Evolutionary conservation across 345 rosid species (phyloP), one percentile per base, ranked within the genome.

Genomic region (Rubroshorea leprosula): DNA sequence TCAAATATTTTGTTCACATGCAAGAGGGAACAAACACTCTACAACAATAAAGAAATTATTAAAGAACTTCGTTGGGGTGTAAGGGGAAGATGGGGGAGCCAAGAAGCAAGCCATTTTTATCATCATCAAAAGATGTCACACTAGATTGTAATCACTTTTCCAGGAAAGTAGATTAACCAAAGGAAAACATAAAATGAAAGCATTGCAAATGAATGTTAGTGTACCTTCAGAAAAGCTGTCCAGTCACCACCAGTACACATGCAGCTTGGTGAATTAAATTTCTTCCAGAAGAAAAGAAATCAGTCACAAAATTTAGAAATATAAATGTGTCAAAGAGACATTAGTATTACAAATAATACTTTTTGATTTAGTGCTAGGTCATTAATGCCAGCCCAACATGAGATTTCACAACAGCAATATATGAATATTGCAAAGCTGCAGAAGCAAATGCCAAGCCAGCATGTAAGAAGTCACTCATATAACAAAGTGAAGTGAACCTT

Each of bases 181-280:
- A 49, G 51, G 49, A 59, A 26, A 59, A 14, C n/a, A 17, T 6
- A 11, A 38, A 59, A 62, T 50, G 63, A 49, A 53, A 58, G 64
- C 41, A 38, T 18, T 60, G 50, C 9, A 44, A 50, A 26, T 38
- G 20, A 17, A 56, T 20, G 49, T 9, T 50, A 47, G 56, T 58
- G 55, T 80, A 86, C 98, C 96, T 92, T 92, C 73, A 83, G 61
- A 75, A 92, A 86, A 26, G 94, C 79, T 56, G 85, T 73, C 98
- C 97, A 92, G 64, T 92, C 98, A 53, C 84, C 66, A 71, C 68
- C 61, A 54, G 93, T 78, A 63, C 82, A 84, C 26, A 71, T 56
- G 65, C 89, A 78, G 74, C 87, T 86, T 64, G 96, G 98, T 26
- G 91, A 89, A 76, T 89, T 84, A 77, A 92, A 89, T 84, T 92